Base-by-base conservation (phyloP, 805 yeast species). In the Suhomyces canberraensis region DNA sequence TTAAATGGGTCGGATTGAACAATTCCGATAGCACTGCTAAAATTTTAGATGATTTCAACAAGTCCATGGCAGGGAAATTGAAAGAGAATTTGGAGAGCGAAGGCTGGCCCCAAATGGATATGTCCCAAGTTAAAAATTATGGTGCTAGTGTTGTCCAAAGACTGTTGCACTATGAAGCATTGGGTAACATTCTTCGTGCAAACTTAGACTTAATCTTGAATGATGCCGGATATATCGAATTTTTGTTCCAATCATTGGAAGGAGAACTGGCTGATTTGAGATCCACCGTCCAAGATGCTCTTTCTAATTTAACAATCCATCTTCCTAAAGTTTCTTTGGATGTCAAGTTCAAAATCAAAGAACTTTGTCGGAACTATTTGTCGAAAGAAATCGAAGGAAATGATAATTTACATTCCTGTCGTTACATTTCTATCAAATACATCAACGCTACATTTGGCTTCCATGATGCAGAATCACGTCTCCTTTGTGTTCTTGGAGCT, bases 101-200 rank as follows among this genome's bases (percentile, higher is more conserved):
- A 37, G 84, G 84, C 3, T 79, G 84, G 84, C 84, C 84, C 5
- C 63, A 56, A 40, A 45, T 71, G 31, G 68, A 58, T 26, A 20
- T 45, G 1, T 41, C 57, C 2, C 64, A 61, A 2, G 64, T 68
- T 9, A 62, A 65, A 11, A 61, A 65, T 36, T 64, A 60, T 29
- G 48, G 67, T 2, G 41, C 52, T 1, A 48, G 56, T 11, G 29
- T 75, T 2, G 47, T 59, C 4, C 81, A 76, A 46, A 70, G 93
- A 47, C 72, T 74, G 48, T 59, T 71, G 25, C 87, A 84, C 47
- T 90, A 87, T 51, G 95, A 86, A 54, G 81, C 95, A 0, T 57
- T 90, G 16, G 93, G 95, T 2, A 71, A 78, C 15, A 66, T 90
- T 6, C 52, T 84, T 34, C 67, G 72, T 38, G 67, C 72, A 22